These are phyloP conservation scores for Corymbia citriodora DNA, from an alignment of 441 rosid genomes.

Conservation along the genomic window DNA sequence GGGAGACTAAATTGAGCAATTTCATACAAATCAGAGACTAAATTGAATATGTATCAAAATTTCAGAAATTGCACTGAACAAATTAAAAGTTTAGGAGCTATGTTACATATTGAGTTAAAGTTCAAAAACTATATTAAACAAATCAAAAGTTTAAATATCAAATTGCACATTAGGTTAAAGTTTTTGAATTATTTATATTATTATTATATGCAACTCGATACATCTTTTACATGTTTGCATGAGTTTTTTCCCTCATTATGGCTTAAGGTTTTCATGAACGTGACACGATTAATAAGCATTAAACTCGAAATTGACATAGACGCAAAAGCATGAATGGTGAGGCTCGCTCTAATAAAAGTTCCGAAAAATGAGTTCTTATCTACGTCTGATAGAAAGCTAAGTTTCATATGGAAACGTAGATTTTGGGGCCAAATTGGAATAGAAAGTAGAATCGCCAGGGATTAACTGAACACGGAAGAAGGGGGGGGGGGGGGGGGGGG, in stretches of 20 bases:
- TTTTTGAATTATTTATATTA: not conserved
- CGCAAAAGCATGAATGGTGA: not conserved
- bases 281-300: rapidly evolving
- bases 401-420: not conserved
- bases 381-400: not conserved
- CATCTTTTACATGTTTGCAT: not conserved
- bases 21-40: no score
- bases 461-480: not conserved
- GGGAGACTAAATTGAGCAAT: no score
- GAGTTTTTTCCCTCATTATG: rapidly evolving
- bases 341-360: not conserved
- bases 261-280: rapidly evolving
- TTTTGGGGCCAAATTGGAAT: not conserved
- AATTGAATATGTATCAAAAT: no score
- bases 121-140: no score
- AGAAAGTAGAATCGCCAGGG: not conserved
- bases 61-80: no score
- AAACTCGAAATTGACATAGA: not conserved
- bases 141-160: no score
- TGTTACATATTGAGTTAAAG: no score
- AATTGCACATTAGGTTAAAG: no score
- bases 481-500: no score
- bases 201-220: not conserved
- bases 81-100: no score
- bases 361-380: not conserved